Conservation (phyloP, 257 asterid species). For the Rauvolfia tetraphylla region DNA sequence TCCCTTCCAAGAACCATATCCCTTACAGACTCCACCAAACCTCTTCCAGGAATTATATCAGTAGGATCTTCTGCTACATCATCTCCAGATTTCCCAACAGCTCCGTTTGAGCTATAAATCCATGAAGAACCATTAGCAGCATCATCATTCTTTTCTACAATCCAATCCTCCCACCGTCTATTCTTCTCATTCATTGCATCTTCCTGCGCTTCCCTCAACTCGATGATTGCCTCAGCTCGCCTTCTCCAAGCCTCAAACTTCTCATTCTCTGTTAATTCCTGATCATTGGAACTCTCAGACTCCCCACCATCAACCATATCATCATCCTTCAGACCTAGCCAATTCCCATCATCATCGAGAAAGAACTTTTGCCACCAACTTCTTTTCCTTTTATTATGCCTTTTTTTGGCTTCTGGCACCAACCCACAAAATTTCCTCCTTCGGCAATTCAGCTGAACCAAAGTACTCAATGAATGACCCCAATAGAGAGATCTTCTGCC, state of each 20-base stretch:
- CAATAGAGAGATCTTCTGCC: slow-evolving; percentile 25
- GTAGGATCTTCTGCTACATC: slow-evolving; percentile 43
- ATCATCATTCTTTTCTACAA: slow-evolving; percentile 53
- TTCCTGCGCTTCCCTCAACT: slow-evolving; percentile 88
- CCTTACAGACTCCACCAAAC: slow-evolving; percentile 76
- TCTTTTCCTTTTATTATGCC: slow-evolving; percentile 39
- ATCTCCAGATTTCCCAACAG: slow-evolving; percentile 32
- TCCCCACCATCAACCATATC: slow-evolving; percentile 58
- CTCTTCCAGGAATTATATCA: slow-evolving; percentile 56
- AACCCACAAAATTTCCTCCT: slow-evolving; percentile 50
- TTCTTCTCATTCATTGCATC: slow-evolving; percentile 79
- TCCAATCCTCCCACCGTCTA: slow-evolving; percentile 96
- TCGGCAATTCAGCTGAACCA: slow-evolving; percentile 33
- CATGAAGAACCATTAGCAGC: slow-evolving; percentile 49
- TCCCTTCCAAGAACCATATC: slow-evolving; percentile 68
- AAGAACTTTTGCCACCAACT: slow-evolving; percentile 90
- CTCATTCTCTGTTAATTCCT: slow-evolving; percentile 64
- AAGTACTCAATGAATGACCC: slow-evolving; percentile 25
- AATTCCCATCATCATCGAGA: slow-evolving; percentile 76
- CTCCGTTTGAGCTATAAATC: slow-evolving; percentile 49
- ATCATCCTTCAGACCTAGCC: slow-evolving; percentile 90
- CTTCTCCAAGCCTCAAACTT: slow-evolving; percentile 95
- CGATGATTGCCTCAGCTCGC: slow-evolving; percentile 89
- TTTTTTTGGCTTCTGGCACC: slow-evolving; percentile 67
- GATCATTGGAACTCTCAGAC: slow-evolving; percentile 38